These are phyloP conservation scores for Saturnispora silvae DNA, from an alignment of 805 yeast species.

Conservation along the genomic window DNA sequence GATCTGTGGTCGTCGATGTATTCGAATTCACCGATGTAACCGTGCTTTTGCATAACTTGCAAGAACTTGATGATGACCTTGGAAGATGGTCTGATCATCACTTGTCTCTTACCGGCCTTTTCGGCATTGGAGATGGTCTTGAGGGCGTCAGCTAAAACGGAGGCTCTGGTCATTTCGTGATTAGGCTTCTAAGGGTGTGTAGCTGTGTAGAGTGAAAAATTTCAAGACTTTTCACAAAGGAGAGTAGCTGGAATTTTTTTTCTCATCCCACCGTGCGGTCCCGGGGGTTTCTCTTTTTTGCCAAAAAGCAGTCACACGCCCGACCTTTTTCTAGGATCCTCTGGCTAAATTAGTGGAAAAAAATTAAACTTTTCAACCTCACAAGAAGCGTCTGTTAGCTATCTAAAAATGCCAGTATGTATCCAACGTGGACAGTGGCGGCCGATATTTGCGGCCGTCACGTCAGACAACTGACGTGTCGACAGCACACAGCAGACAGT, in stretches of 20 bases:
- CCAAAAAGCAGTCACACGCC: background rate
- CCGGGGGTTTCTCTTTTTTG: background rate
- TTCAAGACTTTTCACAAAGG: too few relatives aligned
- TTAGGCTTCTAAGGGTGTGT: too few relatives aligned
- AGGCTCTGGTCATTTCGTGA: constrained; percentile 98
- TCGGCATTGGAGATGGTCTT: constrained; percentile 99
- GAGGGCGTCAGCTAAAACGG: constrained; percentile 97
- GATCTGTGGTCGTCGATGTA: constrained; percentile 99
- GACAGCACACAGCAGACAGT: too few relatives aligned
- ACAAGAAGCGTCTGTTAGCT: too few relatives aligned
- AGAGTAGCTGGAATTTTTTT: too few relatives aligned
- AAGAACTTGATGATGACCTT: constrained; percentile 96
- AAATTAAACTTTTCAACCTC: too few relatives aligned
- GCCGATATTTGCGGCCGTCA: too few relatives aligned
- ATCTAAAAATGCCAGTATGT: constrained; percentile 7
- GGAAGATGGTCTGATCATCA: constrained; percentile 94
- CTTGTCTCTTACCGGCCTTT: constrained; percentile 99
- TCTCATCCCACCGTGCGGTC: background rate
- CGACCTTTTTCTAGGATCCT: background rate
- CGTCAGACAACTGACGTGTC: too few relatives aligned
- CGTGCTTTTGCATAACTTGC: constrained; percentile 97
- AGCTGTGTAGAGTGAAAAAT: background rate
- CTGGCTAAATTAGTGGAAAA: too few relatives aligned
- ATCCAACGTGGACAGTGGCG: background rate
- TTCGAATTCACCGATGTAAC: constrained; percentile 97